A percentile compares a stretch with the other conserved stretches of the same genome.
phyloP scores from a whole-genome alignment of 2,329 filamentous ascomycete species.

The Microascus cirrosus region DNA sequence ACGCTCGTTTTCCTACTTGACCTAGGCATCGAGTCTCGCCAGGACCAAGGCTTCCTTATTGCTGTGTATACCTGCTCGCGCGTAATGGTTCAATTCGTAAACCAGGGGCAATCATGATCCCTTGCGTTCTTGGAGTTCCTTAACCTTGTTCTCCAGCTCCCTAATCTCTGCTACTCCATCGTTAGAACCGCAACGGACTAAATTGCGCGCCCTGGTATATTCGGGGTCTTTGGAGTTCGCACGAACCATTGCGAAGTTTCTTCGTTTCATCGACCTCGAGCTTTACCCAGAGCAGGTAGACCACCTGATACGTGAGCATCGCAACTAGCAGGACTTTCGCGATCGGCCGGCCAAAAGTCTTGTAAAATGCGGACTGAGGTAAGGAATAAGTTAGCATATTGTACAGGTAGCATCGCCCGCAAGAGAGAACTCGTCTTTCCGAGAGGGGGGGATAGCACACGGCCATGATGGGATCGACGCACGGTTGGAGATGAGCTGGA shows the following conservation, averaged over 20 bases:
- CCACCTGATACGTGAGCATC: constrained; percentile 67
- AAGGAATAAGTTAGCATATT: constrained; percentile 6
- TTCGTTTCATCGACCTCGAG: constrained; percentile 58
- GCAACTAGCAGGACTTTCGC: constrained; percentile 65
- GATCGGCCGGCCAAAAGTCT: constrained; percentile 61
- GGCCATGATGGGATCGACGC: neutral
- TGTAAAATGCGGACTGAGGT: constrained; percentile 51
- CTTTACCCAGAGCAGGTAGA: constrained; percentile 64
- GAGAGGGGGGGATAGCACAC: no score
- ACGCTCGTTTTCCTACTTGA: neutral
- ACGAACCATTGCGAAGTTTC: constrained; percentile 3
- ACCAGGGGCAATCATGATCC: neutral
- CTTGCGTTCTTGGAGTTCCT: neutral
- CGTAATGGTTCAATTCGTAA: neutral
- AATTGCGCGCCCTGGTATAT: neutral
- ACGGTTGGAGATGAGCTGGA: neutral
- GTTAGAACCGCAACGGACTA: neutral
- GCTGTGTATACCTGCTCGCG: neutral
- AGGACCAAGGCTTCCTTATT: neutral
- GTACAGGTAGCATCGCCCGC: neutral
- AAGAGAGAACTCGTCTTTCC: no score
- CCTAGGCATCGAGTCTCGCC: neutral
- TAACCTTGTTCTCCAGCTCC: neutral
- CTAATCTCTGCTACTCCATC: neutral
- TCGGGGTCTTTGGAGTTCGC: neutral